A percentile compares a stretch with the other conserved stretches of the same genome.
Evolutionary conservation across 352 stramenopile species (phyloP).

Genomic region (Globisporangium paroecandrum): DNA sequence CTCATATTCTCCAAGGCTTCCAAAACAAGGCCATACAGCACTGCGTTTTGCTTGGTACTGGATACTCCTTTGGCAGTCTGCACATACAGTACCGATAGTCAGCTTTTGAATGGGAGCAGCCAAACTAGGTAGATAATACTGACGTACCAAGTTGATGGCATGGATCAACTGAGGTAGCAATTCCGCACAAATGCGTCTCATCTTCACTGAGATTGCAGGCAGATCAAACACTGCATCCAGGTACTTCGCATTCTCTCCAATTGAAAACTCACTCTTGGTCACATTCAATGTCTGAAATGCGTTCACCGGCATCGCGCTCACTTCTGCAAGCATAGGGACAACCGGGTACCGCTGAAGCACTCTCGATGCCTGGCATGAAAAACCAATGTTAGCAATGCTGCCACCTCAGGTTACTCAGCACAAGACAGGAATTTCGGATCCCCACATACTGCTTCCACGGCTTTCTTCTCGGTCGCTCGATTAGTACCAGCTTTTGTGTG

Average conservation of each 20-base stretch:
- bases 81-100: neutral
- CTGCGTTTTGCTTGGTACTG: constrained; percentile 20
- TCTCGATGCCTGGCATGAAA: constrained; percentile 29
- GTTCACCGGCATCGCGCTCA: constrained; percentile 38
- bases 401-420: neutral
- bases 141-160: constrained; percentile 37
- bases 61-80: constrained; percentile 1
- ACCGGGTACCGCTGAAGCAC: constrained; percentile 42
- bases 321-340: constrained; percentile 49
- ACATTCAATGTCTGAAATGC: constrained; percentile 18
- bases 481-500: constrained; percentile 26
- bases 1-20: constrained; percentile 36
- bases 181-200: constrained; percentile 28
- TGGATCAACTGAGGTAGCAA: constrained; percentile 39
- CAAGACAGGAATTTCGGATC: neutral
- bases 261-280: constrained; percentile 20
- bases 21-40: constrained; percentile 27
- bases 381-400: neutral
- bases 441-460: constrained; percentile 46
- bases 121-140: neutral
- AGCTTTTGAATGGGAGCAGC: neutral
- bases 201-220: constrained; percentile 21
- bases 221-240: constrained; percentile 29
- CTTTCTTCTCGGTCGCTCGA: constrained; percentile 40
- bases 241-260: constrained; percentile 17